phyloP scores from a whole-genome alignment of 257 asterid species.

The Petrea volubilis region DNA sequence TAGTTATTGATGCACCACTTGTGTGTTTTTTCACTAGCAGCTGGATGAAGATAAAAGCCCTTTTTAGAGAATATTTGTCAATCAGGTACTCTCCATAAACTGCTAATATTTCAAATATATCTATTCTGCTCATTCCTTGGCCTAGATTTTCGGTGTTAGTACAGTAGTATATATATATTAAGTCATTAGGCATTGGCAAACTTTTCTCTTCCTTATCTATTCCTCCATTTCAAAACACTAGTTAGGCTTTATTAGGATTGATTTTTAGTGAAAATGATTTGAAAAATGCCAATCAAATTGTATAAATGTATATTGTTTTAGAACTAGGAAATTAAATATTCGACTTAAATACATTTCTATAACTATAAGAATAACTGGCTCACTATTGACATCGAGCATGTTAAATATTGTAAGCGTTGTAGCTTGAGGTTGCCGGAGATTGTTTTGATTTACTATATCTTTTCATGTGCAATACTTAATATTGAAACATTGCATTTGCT shows the following conservation, averaged over 20 bases:
- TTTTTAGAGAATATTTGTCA: conserved; percentile 87
- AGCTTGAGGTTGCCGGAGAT: conserved; percentile 19
- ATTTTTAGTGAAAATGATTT: background rate
- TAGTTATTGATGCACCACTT: conserved; percentile 24
- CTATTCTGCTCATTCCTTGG: background rate
- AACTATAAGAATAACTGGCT: background rate
- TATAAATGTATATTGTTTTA: background rate
- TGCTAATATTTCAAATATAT: conserved; percentile 16
- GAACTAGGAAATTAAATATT: background rate
- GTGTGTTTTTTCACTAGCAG: conserved; percentile 51
- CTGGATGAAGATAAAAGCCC: conserved; percentile 91
- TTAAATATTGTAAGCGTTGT: background rate
- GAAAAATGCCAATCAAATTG: background rate
- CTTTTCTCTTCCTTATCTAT: background rate
- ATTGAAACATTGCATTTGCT: background rate
- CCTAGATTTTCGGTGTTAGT: background rate
- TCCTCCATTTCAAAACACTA: background rate
- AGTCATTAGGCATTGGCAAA: background rate
- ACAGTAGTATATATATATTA: background rate
- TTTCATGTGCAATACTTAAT: background rate
- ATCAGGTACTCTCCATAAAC: conserved; percentile 59
- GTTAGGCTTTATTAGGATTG: background rate
- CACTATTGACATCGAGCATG: background rate
- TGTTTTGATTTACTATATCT: background rate
- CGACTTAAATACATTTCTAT: background rate